Evolutionary conservation across 1,284 basidiomycete species (phyloP).

Genomic region (Porogramme epimiltina): DNA sequence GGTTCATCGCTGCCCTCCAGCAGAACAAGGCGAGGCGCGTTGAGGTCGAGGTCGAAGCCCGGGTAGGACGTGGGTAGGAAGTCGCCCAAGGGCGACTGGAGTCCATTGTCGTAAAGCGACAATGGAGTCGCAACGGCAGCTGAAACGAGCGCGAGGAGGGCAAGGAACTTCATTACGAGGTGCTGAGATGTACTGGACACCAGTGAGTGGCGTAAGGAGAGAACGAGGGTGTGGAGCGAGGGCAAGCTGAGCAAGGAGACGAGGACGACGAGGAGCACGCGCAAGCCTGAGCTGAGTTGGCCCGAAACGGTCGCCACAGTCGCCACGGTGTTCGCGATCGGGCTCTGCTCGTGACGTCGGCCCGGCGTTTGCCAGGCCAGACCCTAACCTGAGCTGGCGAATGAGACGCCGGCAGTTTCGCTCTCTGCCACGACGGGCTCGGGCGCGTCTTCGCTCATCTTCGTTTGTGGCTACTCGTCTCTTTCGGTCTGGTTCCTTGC

Average conservation of each 20-base stretch:
- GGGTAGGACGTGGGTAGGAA: constrained; percentile 23
- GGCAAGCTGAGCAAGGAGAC: constrained; percentile 12
- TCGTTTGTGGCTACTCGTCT: constrained; percentile 6
- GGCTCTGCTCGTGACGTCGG: no score
- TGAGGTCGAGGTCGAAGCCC: constrained; percentile 65
- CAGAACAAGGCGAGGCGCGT: constrained; percentile 74
- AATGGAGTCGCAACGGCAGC: constrained; percentile 26
- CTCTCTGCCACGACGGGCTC: constrained; percentile 10
- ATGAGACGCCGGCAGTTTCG: constrained; percentile 7
- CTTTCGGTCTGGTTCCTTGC: background rate
- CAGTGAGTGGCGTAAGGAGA: constrained; percentile 4
- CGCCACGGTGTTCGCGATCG: no score
- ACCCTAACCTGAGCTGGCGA: constrained; percentile 7
- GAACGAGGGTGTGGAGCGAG: background rate
- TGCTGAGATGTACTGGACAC: constrained; percentile 7
- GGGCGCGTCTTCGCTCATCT: background rate
- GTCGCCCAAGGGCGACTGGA: constrained; percentile 22
- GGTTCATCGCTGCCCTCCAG: constrained; percentile 63
- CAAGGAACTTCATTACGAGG: constrained; percentile 50
- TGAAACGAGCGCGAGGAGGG: constrained; percentile 38
- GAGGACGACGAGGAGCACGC: background rate
- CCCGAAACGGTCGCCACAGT: constrained; percentile 1
- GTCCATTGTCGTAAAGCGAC: constrained; percentile 21
- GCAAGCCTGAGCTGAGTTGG: background rate
- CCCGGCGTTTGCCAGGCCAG: constrained; percentile 3